Conservation (phyloP, 192 early-diverging fungal genomes). For the Coemansia sp. region DNA sequence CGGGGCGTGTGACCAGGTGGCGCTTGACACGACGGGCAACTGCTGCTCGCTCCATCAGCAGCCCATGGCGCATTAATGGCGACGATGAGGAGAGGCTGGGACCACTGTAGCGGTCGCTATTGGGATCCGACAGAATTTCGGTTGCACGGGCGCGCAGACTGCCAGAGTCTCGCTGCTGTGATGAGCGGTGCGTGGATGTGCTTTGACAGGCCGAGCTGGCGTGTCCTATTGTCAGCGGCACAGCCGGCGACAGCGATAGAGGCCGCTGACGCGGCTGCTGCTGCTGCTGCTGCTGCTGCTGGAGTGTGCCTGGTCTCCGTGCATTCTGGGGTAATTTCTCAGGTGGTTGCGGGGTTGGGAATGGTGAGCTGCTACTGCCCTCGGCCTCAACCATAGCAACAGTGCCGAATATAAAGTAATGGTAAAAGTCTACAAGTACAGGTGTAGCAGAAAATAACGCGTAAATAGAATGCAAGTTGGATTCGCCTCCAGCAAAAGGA, state of each 20-base stretch:
- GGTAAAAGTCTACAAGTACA: background rate
- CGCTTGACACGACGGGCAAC: conserved; percentile 65
- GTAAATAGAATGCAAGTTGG: background rate
- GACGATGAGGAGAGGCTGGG: conserved; percentile 23
- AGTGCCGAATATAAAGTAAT: background rate
- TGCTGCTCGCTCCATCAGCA: conserved; percentile 43
- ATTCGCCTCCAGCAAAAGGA: too few species aligned
- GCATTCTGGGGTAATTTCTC: conserved; percentile 23
- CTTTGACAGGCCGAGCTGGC: background rate
- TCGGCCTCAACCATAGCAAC: conserved; percentile 4
- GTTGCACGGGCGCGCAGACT: conserved; percentile 8
- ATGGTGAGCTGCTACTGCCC: background rate
- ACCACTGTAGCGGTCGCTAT: background rate
- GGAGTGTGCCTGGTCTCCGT: background rate
- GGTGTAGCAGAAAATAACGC: background rate
- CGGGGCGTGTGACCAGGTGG: conserved; percentile 65
- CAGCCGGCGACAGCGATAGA: background rate
- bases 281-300: background rate
- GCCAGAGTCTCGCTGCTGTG: background rate
- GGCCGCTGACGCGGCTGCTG: background rate
- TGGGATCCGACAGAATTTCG: conserved; percentile 5
- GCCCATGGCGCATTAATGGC: conserved; percentile 8
- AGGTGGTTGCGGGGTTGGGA: background rate
- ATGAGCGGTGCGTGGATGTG: background rate
- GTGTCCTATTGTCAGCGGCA: background rate